These are phyloP conservation scores for Alloteropsis angusta DNA, from an alignment of 202 grass and related monocot species.

Conservation along the genomic window DNA sequence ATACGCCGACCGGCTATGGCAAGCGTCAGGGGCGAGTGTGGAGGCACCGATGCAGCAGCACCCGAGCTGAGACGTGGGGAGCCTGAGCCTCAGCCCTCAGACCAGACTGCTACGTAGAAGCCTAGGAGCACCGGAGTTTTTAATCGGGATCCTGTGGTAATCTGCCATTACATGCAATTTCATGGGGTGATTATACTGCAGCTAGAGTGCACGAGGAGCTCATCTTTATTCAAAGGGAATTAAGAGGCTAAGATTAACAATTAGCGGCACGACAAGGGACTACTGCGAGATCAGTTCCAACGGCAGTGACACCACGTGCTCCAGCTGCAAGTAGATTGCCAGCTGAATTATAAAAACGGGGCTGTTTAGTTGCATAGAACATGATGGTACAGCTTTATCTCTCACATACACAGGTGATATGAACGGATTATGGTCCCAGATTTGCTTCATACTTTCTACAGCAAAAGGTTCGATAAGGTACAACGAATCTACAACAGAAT, in stretches of 20 bases:
- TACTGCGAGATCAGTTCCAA: background rate
- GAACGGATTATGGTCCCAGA: background rate
- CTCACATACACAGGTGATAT: background rate
- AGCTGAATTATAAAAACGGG: background rate
- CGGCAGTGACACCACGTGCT: background rate
- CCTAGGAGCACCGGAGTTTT: background rate
- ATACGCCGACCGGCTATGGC: constrained; percentile 18
- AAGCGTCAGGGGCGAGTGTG: background rate
- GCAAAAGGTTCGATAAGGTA: background rate
- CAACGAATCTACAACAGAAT: background rate
- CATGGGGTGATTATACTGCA: background rate
- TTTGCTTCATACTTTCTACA: constrained; percentile 16
- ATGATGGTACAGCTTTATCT: background rate
- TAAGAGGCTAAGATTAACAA: background rate
- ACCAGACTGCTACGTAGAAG: background rate
- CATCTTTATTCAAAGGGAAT: background rate
- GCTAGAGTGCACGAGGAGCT: background rate
- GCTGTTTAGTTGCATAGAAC: constrained; percentile 1
- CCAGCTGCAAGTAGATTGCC: background rate
- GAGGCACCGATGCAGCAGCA: background rate
- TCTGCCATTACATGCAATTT: background rate
- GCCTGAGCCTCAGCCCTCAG: background rate
- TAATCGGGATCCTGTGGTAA: background rate
- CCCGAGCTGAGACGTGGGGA: background rate
- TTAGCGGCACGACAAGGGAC: background rate